phyloP scores from a whole-genome alignment of 768 basidiomycete genomes.

The Brasilioporus rufonigricans region DNA sequence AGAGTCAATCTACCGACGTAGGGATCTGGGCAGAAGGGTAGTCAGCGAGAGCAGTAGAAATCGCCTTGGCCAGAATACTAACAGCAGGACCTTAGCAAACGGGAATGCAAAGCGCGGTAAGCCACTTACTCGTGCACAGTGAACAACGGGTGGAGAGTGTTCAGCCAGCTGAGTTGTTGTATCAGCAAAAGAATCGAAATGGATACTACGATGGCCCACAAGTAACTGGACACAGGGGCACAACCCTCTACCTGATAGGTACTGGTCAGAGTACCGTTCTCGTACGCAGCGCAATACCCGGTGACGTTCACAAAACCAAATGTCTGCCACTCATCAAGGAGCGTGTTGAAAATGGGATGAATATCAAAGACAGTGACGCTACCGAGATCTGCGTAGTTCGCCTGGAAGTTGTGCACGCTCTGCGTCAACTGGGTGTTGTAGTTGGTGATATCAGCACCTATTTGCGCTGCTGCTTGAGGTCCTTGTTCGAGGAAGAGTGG shows the following conservation, averaged over 20 bases:
- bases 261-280: slow-evolving; percentile 50
- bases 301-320: slow-evolving; percentile 60
- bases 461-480: slow-evolving; percentile 19
- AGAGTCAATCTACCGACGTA: too few relatives aligned
- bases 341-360: slow-evolving; percentile 54
- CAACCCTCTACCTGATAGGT: slow-evolving; percentile 58
- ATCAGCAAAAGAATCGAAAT: background rate
- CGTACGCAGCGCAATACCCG: slow-evolving; percentile 57
- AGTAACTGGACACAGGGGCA: slow-evolving; percentile 63
- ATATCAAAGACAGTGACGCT: slow-evolving; percentile 53
- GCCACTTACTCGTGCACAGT: slow-evolving; percentile 56
- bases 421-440: slow-evolving; percentile 50
- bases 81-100: background rate
- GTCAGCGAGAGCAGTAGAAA: slow-evolving; percentile 43
- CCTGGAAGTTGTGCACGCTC: slow-evolving; percentile 40
- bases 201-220: slow-evolving; percentile 45
- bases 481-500: slow-evolving; percentile 51
- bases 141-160: slow-evolving; percentile 58
- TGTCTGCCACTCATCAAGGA: slow-evolving; percentile 49
- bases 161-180: slow-evolving; percentile 48
- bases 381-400: slow-evolving; percentile 41
- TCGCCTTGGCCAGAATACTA: slow-evolving; percentile 51
- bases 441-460: slow-evolving; percentile 38
- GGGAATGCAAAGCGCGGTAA: background rate
- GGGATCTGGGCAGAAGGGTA: slow-evolving; percentile 19